These are phyloP conservation scores for Lablab purpureus DNA, from an alignment of 306 rosid genomes.

Conservation along the genomic window DNA sequence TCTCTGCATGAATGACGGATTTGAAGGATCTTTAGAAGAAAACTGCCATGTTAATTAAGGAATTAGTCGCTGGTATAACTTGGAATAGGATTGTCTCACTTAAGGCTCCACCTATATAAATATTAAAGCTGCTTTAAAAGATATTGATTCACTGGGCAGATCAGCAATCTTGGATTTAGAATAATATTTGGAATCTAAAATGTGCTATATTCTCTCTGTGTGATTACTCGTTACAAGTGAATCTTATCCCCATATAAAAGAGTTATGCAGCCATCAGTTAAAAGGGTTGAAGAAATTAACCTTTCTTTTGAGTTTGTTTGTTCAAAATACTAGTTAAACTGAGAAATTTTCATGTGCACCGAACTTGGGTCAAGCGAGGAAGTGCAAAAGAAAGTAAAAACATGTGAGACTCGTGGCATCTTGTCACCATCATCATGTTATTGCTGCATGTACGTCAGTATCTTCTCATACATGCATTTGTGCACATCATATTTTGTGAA, in stretches of 20 bases:
- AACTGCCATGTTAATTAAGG: background rate
- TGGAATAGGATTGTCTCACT: background rate
- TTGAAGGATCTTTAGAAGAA: background rate
- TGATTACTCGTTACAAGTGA: background rate
- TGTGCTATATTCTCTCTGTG: background rate
- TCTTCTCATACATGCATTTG: slow-evolving; percentile 3
- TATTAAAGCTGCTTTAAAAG: background rate
- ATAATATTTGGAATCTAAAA: background rate
- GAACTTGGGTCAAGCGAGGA: background rate
- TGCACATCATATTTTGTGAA: background rate
- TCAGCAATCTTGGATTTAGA: background rate
- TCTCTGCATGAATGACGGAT: background rate
- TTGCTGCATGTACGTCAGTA: background rate
- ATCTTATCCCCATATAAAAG: background rate
- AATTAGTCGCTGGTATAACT: background rate
- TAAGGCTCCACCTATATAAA: background rate
- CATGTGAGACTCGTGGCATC: background rate
- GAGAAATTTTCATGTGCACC: background rate
- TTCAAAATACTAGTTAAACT: background rate
- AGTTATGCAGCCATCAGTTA: background rate
- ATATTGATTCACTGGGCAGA: background rate
- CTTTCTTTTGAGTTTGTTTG: background rate
- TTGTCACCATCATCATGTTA: background rate
- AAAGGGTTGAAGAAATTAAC: background rate
- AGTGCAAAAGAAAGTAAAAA: background rate